phyloP scores from a whole-genome alignment of 1,284 basidiomycete genomes.

The Wolfiporia cocos region DNA sequence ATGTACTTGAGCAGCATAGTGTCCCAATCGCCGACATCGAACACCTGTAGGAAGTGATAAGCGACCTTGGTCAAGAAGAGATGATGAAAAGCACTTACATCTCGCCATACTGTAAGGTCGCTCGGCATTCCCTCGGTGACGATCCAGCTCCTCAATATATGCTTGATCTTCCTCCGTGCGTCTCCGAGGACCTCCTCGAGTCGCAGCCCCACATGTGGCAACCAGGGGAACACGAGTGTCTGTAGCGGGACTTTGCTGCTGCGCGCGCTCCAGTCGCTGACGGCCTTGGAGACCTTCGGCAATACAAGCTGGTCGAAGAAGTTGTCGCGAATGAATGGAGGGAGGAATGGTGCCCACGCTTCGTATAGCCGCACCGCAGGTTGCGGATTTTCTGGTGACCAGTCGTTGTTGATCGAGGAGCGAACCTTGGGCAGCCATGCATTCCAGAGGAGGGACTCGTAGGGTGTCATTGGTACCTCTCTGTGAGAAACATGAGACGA shows the following conservation, averaged over 20 bases:
- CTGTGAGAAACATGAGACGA: constrained; percentile 22
- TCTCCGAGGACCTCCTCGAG: constrained; percentile 80
- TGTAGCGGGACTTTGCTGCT: constrained; percentile 59
- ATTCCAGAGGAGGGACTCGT: constrained; percentile 92
- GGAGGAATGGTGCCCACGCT: constrained; percentile 83
- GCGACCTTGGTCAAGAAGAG: background rate
- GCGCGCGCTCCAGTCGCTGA: constrained; percentile 79
- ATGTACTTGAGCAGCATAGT: constrained; percentile 85
- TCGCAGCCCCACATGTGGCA: constrained; percentile 79
- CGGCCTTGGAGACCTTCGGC: constrained; percentile 82
- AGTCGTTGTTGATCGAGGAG: constrained; percentile 88
- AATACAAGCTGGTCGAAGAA: constrained; percentile 92
- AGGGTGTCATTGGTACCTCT: constrained; percentile 84
- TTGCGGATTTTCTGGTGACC: constrained; percentile 71
- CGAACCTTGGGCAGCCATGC: constrained; percentile 94
- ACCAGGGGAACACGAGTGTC: constrained; percentile 91
- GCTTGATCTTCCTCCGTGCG: constrained; percentile 80
- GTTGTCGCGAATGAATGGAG: constrained; percentile 91
- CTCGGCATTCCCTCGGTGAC: constrained; percentile 70
- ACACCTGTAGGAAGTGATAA: constrained; percentile 44
- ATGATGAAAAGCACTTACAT: constrained; percentile 44
- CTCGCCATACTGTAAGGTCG: constrained; percentile 76
- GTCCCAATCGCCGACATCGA: constrained; percentile 83
- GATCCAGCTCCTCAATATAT: constrained; percentile 73
- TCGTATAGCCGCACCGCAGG: constrained; percentile 83